phyloP scores from a whole-genome alignment of 768 basidiomycete genomes.

The Artomyces pyxidatus region DNA sequence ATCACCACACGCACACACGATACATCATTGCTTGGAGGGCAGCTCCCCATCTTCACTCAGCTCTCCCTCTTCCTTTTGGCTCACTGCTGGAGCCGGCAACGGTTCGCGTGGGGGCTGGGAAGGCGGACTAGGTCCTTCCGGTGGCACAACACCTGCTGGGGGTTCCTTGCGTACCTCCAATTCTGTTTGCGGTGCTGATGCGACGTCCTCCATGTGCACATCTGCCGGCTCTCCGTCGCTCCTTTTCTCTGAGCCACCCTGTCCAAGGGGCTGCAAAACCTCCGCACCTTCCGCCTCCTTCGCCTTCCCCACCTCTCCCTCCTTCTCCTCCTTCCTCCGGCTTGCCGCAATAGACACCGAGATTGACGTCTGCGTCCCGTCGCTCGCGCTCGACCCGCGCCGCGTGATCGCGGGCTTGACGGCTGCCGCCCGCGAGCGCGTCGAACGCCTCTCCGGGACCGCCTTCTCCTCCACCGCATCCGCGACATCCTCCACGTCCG shows the following conservation, averaged over 20 bases:
- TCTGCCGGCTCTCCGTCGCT: too few relatives aligned
- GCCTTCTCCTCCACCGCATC: conserved; percentile 11
- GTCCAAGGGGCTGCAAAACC: background rate
- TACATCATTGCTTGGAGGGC: background rate
- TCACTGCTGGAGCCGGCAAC: background rate
- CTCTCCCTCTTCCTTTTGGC: conserved; percentile 6
- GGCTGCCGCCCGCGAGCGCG: conserved; percentile 15
- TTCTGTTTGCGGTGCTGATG: too few relatives aligned
- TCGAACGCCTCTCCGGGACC: conserved; percentile 15
- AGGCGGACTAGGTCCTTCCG: too few relatives aligned
- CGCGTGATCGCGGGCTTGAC: conserved; percentile 3
- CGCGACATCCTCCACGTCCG: conserved; percentile 7
- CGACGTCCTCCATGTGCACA: too few relatives aligned
- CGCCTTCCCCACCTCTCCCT: conserved; percentile 3
- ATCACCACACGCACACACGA: background rate
- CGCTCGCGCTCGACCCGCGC: conserved; percentile 17
- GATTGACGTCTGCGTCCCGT: conserved; percentile 15
- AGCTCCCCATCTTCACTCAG: conserved; percentile 7
- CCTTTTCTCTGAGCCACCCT: background rate
- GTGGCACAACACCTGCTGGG: too few relatives aligned
- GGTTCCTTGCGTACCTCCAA: too few relatives aligned
- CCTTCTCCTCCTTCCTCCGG: conserved; percentile 12
- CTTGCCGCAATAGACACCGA: conserved; percentile 15
- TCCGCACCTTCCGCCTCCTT: background rate
- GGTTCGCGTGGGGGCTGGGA: too few relatives aligned